These are phyloP conservation scores for Trichoderma harzianum DNA, from an alignment of 2,329 filamentous ascomycete species.

Conservation along the genomic window DNA sequence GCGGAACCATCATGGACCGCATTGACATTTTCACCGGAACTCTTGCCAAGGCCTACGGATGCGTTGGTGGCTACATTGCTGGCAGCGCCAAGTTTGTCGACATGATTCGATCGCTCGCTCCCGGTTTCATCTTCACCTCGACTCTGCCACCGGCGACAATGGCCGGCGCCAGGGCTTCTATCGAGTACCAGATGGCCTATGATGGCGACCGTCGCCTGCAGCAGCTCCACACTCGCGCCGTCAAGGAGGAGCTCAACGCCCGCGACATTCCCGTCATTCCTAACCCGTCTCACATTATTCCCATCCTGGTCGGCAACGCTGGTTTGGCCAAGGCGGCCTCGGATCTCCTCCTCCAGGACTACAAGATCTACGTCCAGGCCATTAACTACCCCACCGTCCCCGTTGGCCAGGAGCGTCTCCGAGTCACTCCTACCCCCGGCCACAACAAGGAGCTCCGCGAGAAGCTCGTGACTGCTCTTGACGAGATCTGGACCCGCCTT, in stretches of 20 bases:
- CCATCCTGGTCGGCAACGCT: constrained; percentile 89
- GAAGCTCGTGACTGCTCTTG: constrained; percentile 77
- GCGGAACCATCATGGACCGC: constrained; percentile 89
- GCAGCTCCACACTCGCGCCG: constrained; percentile 91
- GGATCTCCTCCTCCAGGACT: constrained; percentile 84
- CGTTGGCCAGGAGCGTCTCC: constrained; percentile 93
- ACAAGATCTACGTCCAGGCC: constrained; percentile 94
- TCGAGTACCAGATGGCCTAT: constrained; percentile 87
- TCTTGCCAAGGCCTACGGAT: constrained; percentile 95
- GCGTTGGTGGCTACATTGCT: constrained; percentile 96
- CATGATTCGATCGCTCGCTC: constrained; percentile 87
- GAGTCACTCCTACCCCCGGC: constrained; percentile 93
- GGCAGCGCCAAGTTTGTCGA: constrained; percentile 84
- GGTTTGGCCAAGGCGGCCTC: constrained; percentile 89
- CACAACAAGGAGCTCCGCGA: constrained; percentile 83
- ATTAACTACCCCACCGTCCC: constrained; percentile 99
- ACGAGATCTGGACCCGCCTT: constrained; percentile 83
- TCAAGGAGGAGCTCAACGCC: constrained; percentile 77
- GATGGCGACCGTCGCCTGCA: constrained; percentile 86
- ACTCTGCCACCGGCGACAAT: constrained; percentile 94
- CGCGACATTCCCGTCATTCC: constrained; percentile 94
- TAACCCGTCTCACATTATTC: constrained; percentile 95
- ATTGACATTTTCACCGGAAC: constrained; percentile 98
- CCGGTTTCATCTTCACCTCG: constrained; percentile 98
- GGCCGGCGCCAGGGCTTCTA: constrained; percentile 87